phyloP scores from a whole-genome alignment of 345 rosid species.

The Streptanthus diversifolius region DNA sequence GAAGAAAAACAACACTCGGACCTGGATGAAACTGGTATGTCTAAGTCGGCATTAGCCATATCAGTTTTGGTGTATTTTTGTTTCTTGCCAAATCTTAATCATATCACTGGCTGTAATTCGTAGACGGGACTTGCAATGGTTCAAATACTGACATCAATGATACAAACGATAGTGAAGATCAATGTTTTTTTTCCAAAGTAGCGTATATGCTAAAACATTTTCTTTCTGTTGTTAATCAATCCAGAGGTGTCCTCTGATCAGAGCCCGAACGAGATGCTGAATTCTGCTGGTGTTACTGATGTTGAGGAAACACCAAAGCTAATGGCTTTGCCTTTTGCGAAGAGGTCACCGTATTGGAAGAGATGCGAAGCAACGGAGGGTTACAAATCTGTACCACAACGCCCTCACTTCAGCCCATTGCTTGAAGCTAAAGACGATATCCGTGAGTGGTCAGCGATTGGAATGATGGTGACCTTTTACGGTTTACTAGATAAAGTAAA shows the following conservation, averaged over 20 bases:
- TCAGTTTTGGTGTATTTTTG: too few species aligned
- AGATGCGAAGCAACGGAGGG: slow-evolving; percentile 48
- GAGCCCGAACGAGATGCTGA: not conserved
- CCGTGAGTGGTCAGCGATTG: slow-evolving; percentile 75
- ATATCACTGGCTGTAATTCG: too few species aligned
- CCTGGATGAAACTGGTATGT: not conserved
- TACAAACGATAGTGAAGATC: too few species aligned
- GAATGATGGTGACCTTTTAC: slow-evolving; percentile 56
- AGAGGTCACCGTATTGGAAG: slow-evolving; percentile 51
- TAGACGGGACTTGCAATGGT: too few species aligned
- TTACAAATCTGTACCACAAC: slow-evolving; percentile 49
- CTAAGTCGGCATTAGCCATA: too few species aligned
- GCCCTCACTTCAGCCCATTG: slow-evolving; percentile 63
- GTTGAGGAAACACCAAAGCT: not conserved
- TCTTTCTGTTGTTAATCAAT: not conserved
- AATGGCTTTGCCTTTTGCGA: slow-evolving; percentile 43
- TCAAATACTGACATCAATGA: too few species aligned
- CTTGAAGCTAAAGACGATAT: slow-evolving; percentile 47
- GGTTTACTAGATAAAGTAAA: slow-evolving; percentile 50
- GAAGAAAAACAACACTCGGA: not conserved
- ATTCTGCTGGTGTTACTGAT: not conserved
- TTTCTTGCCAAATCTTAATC: too few species aligned
- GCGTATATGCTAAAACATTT: not conserved
- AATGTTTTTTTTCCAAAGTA: not conserved
- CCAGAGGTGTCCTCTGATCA: not conserved